Evolutionary conservation across 1,284 basidiomycete species (phyloP).

Genomic region (Microbotryum violaceum): DNA sequence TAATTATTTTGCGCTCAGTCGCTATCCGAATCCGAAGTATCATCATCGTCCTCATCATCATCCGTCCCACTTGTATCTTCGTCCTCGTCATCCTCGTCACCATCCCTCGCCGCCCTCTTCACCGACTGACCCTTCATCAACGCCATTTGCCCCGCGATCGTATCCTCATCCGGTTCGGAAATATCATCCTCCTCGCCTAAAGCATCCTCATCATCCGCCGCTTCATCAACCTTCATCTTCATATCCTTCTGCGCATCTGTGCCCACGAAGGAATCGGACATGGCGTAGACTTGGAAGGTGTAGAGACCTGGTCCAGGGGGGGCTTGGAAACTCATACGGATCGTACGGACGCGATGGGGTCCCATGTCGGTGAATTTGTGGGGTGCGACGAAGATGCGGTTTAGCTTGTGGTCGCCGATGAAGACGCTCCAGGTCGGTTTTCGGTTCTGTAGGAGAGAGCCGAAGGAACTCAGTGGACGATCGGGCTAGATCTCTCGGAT

Average conservation of each 20-base stretch:
- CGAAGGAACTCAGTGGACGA: slow-evolving; percentile 1
- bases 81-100: slow-evolving; percentile 47
- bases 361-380: slow-evolving; percentile 65
- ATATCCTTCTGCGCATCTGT: slow-evolving; percentile 68
- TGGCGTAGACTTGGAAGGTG: slow-evolving; percentile 78
- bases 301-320: slow-evolving; percentile 77
- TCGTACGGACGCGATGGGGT: slow-evolving; percentile 62
- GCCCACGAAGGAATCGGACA: slow-evolving; percentile 82
- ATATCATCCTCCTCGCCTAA: slow-evolving; percentile 70
- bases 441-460: slow-evolving; percentile 51
- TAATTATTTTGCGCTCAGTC: slow-evolving; percentile 33
- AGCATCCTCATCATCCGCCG: slow-evolving; percentile 51
- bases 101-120: slow-evolving; percentile 49
- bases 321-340: slow-evolving; percentile 90
- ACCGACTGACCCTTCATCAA: slow-evolving; percentile 86
- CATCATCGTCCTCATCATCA: slow-evolving; percentile 17
- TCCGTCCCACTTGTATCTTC: slow-evolving; percentile 44
- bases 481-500: neutral
- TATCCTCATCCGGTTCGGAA: slow-evolving; percentile 91
- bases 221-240: slow-evolving; percentile 76
- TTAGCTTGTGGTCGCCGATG: slow-evolving; percentile 81
- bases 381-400: slow-evolving; percentile 85
- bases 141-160: slow-evolving; percentile 95
- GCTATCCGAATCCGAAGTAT: slow-evolving; percentile 41
- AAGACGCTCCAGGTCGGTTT: slow-evolving; percentile 81